Evolutionary conservation across 2,329 filamentous ascomycete species (phyloP).

Genomic region (Fusarium dimerum): DNA sequence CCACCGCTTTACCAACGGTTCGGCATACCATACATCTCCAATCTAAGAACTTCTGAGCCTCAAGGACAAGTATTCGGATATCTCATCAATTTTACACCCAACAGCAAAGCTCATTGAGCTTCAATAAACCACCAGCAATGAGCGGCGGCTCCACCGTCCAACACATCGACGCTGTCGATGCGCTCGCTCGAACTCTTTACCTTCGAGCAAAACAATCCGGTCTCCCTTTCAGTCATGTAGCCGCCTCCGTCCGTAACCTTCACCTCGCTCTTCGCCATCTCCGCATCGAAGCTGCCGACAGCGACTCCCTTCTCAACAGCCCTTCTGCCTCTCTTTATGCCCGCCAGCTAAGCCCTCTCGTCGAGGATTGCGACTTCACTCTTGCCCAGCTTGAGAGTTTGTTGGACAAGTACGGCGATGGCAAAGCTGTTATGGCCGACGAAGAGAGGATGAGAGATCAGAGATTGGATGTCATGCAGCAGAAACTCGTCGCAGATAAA

Average conservation of each 20-base stretch:
- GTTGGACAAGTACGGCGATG: constrained; percentile 48
- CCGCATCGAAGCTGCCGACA: constrained; percentile 57
- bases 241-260: constrained; percentile 52
- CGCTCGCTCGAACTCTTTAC: constrained; percentile 56
- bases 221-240: constrained; percentile 51
- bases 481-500: constrained; percentile 53
- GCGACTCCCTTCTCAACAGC: constrained; percentile 55
- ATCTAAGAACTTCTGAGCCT: background rate
- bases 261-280: constrained; percentile 59
- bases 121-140: constrained; percentile 27
- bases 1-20: background rate
- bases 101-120: constrained; percentile 14
- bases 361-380: constrained; percentile 56
- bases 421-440: constrained; percentile 21
- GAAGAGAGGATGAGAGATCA: constrained; percentile 38
- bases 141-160: constrained; percentile 36
- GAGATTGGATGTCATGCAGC: constrained; percentile 43
- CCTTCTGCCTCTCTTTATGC: constrained; percentile 43
- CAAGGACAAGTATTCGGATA: background rate
- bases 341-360: constrained; percentile 51
- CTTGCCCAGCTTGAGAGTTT: constrained; percentile 56
- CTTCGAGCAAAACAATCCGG: constrained; percentile 49
- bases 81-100: background rate
- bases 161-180: constrained; percentile 57
- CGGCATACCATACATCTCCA: background rate